phyloP scores from a whole-genome alignment of 805 yeast genomes.

The Saccharomycopsis javanensis region DNA sequence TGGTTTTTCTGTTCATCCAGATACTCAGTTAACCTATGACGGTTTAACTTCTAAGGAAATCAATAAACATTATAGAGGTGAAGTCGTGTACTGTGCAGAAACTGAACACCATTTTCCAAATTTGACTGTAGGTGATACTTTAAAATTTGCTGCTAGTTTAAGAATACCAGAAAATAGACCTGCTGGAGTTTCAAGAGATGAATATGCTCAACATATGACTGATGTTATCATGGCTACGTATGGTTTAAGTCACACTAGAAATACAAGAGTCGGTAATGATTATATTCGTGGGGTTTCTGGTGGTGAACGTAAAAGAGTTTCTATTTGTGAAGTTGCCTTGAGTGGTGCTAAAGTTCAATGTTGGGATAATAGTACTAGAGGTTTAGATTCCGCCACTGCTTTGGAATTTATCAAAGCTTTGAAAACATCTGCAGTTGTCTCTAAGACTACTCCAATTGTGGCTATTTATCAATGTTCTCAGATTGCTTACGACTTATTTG shows the following conservation, averaged over 20 bases:
- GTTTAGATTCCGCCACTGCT: constrained; percentile 55
- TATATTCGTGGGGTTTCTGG: constrained; percentile 64
- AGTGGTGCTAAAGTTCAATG: constrained; percentile 41
- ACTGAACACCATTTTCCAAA: constrained; percentile 57
- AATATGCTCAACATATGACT: constrained; percentile 38
- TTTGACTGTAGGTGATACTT: constrained; percentile 51
- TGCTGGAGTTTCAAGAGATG: constrained; percentile 39
- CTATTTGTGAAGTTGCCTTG: constrained; percentile 54
- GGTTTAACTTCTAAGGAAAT: constrained; percentile 40
- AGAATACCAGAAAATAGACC: constrained; percentile 50
- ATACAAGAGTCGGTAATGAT: constrained; percentile 60
- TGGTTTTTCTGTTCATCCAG: constrained; percentile 41
- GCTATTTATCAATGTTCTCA: constrained; percentile 56
- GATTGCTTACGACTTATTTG: constrained; percentile 44
- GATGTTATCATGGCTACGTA: constrained; percentile 44
- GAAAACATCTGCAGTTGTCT: constrained; percentile 40
- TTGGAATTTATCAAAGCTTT: constrained; percentile 46
- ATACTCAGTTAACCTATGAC: constrained; percentile 39
- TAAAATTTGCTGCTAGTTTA: constrained; percentile 43
- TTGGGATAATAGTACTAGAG: constrained; percentile 59
- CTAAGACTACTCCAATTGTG: constrained; percentile 45
- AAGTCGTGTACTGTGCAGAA: constrained; percentile 56
- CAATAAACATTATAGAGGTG: constrained; percentile 43
- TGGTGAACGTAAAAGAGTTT: constrained; percentile 67
- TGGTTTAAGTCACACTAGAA: constrained; percentile 43